phyloP scores from a whole-genome alignment of 345 rosid genomes.

The Corchorus capsularis region DNA sequence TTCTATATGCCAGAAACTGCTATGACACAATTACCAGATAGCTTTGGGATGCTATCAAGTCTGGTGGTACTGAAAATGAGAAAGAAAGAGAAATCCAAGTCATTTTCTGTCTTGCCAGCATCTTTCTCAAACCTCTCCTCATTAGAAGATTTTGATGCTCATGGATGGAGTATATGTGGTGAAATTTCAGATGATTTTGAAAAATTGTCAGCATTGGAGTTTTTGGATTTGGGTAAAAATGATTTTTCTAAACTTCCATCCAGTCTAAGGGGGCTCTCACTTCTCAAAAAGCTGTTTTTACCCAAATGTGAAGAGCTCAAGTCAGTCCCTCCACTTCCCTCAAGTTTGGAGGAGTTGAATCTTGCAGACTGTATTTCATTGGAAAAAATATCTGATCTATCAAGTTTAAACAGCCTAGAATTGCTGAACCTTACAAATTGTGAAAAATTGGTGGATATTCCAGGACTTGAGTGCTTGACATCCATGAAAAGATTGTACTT shows the following conservation, averaged over 20 bases:
- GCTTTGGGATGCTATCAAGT: constrained; percentile 47
- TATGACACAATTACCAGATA: constrained; percentile 41
- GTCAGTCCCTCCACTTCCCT: constrained; percentile 53
- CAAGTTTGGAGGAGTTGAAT: constrained; percentile 38
- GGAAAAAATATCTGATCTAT: constrained; percentile 35
- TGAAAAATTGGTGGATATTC: constrained; percentile 40
- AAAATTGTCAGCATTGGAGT: constrained; percentile 40
- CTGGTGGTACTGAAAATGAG: constrained; percentile 42
- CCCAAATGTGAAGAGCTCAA: constrained; percentile 38
- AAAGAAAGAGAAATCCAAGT: constrained; percentile 26
- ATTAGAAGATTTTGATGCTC: constrained; percentile 46
- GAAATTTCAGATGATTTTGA: constrained; percentile 52
- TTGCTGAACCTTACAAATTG: constrained; percentile 45
- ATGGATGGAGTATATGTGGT: constrained; percentile 45
- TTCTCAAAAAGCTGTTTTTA: constrained; percentile 38
- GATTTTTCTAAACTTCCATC: constrained; percentile 49
- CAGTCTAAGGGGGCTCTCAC: constrained; percentile 45
- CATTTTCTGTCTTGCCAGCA: constrained; percentile 25
- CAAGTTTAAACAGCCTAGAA: constrained; percentile 31
- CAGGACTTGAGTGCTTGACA: constrained; percentile 46
- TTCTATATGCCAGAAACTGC: constrained; percentile 47
- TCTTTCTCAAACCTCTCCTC: constrained; percentile 43
- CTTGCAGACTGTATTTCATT: constrained; percentile 42
- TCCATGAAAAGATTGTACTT: constrained; percentile 41
- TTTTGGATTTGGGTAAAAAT: constrained; percentile 40